Base-by-base conservation (phyloP, 306 rosid genomes). In the Luffa aegyptiaca region DNA sequence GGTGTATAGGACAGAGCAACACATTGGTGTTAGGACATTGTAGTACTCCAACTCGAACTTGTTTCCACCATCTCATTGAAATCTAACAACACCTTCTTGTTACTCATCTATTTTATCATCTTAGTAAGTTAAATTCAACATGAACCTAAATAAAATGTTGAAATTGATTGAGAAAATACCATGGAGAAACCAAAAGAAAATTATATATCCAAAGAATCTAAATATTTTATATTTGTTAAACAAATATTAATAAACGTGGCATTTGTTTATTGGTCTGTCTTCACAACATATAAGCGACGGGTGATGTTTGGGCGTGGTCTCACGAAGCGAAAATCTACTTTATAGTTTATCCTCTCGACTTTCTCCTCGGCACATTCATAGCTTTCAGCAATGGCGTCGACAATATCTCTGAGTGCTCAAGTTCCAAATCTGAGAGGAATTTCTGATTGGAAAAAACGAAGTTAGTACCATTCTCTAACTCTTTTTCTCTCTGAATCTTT, bases 361-460 rank as follows among this genome's bases (percentile, higher is more conserved):
- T 41, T 45, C 76, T 53, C 20, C 49, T 68, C 72, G 48, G 53
- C 80, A 64, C 14, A n/a, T 49, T 49, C 48, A 75, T 21, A 18
- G 49, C 59, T 58, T 75, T 21, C 10, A 48, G 76, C 88, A 70
- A 90, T 90, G 97, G 91, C 90, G 64, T 86, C 91, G 80, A 88
- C 90, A 39, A 64, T 86, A 69, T 82, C 94, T 76, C 39, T 87
- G 16, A 80, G 88, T 11, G 86, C 86, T 83, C 92, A 89, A 46
- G 20, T 87, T 31, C 81, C 86, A 6, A 86, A 82, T 75, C 75
- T 79, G 8, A 85, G 69, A 42, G 90, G 88, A 51, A 55, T 78
- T 52, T 82, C 80, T 74, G 93, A 81, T 55, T 57, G 84, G 82
- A 85, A 74, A 80, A 88, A 70, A 41, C 79, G 75, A 36, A 20